Percentiles rank a stretch among this genome's conserved stretches.
Evolutionary conservation across 140 eudicot genomes (phyloP).

Genomic region (Anethum foeniculum): DNA sequence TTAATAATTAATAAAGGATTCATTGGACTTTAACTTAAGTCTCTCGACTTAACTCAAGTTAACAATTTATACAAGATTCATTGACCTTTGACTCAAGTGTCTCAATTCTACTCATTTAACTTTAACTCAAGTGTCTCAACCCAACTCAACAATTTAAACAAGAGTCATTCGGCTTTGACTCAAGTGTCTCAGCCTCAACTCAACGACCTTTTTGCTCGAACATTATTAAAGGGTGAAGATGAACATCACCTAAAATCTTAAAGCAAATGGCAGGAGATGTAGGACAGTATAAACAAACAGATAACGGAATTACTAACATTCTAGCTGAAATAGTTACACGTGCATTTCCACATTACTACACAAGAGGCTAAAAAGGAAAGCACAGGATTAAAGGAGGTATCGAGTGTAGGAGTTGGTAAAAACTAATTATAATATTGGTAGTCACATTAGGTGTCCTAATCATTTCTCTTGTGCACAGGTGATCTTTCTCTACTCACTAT

Average conservation of each 20-base stretch:
- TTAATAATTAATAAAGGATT: background rate
- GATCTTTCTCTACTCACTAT: background rate
- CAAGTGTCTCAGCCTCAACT: background rate
- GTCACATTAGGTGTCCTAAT: background rate
- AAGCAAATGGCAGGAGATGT: background rate
- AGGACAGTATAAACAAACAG: background rate
- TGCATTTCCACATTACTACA: background rate
- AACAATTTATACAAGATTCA: background rate
- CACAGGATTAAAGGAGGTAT: background rate
- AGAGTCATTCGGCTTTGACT: background rate
- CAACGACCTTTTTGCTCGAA: background rate
- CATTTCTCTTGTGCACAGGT: background rate
- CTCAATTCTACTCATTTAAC: background rate
- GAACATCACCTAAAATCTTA: background rate
- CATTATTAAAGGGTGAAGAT: background rate
- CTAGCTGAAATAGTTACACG: too few species aligned
- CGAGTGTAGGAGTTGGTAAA: background rate
- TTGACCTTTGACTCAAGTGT: background rate
- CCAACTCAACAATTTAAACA: background rate
- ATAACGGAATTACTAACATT: background rate
- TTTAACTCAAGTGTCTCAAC: background rate
- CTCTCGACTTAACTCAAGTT: background rate
- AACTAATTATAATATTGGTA: background rate
- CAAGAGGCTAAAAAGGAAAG: background rate
- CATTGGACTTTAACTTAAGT: background rate